phyloP scores from a whole-genome alignment of 768 basidiomycete species.

The Panaeolus papilionaceus region DNA sequence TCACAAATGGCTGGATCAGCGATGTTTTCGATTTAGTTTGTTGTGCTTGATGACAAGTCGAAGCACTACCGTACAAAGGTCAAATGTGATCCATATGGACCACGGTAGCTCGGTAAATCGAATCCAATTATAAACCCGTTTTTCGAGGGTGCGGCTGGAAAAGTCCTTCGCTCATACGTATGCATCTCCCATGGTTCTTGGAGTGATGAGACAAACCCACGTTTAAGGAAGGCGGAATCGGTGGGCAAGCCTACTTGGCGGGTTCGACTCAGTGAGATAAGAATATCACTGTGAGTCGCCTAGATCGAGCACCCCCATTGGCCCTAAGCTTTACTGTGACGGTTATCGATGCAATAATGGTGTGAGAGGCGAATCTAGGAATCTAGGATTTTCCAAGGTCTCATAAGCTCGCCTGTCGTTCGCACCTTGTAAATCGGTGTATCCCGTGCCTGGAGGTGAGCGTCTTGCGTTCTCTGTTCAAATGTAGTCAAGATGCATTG shows the following conservation, averaged over 20 bases:
- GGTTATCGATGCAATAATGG: constrained; percentile 4
- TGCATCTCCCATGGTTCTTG: constrained; percentile 7
- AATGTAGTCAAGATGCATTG: constrained; percentile 9
- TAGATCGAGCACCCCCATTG: constrained; percentile 1
- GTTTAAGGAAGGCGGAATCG: constrained; percentile 9
- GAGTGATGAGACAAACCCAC: constrained; percentile 9
- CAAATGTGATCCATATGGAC: constrained; percentile 12
- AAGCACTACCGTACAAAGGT: not conserved
- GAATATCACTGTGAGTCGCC: constrained; percentile 13
- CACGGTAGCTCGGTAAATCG: constrained; percentile 12
- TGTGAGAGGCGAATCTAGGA: constrained; percentile 11
- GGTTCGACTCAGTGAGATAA: constrained; percentile 11
- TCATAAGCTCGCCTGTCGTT: not conserved
- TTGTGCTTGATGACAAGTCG: constrained; percentile 8
- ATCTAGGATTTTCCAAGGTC: constrained; percentile 14
- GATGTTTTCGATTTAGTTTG: not conserved
- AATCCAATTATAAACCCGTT: constrained; percentile 14
- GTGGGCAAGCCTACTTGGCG: constrained; percentile 10
- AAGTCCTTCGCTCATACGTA: constrained; percentile 4
- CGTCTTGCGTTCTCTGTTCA: constrained; percentile 8
- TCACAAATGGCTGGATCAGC: constrained; percentile 10
- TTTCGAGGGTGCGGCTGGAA: constrained; percentile 13
- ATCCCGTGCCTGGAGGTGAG: constrained; percentile 14
- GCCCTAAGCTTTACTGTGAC: not conserved
- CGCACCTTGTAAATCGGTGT: constrained; percentile 13